Evolutionary conservation across 306 rosid species (phyloP).

Genomic region (Oemleria cerasiformis): DNA sequence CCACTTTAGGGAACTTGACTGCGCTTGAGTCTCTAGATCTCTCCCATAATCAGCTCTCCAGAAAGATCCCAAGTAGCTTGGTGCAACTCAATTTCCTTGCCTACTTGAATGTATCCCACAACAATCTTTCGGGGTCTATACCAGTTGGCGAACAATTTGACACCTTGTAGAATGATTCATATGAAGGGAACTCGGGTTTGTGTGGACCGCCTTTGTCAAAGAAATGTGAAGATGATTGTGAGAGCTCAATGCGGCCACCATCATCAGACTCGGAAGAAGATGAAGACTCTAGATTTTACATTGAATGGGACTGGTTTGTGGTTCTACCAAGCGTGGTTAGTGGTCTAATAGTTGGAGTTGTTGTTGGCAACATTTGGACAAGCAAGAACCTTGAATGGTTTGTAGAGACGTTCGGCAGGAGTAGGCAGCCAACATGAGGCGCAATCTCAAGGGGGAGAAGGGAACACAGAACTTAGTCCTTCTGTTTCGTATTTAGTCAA

Average conservation of each 20-base stretch:
- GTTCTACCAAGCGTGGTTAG: not conserved
- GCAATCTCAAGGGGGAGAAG: too few relatives aligned
- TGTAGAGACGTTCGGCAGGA: not conserved
- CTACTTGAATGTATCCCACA: slow-evolving; percentile 2
- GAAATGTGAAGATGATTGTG: slow-evolving; percentile 6
- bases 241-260: not conserved
- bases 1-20: slow-evolving; percentile 1
- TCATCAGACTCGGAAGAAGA: not conserved
- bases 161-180: slow-evolving; percentile 9
- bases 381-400: slow-evolving; percentile 6
- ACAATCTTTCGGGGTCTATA: not conserved
- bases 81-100: slow-evolving; percentile 10
- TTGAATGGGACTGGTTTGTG: not conserved
- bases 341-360: slow-evolving; percentile 6
- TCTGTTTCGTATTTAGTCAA: too few relatives aligned
- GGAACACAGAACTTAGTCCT: too few relatives aligned
- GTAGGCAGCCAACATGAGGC: too few relatives aligned
- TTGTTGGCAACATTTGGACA: not conserved
- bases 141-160: slow-evolving; percentile 15
- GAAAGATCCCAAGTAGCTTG: slow-evolving; percentile 12
- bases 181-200: slow-evolving; percentile 9
- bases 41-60: slow-evolving; percentile 13
- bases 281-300: not conserved
- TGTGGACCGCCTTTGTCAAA: slow-evolving; percentile 16
- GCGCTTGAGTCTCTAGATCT: slow-evolving; percentile 19